Evolutionary conservation across 148 eudicot genomes (phyloP).

Genomic region (Linanthus parryae): DNA sequence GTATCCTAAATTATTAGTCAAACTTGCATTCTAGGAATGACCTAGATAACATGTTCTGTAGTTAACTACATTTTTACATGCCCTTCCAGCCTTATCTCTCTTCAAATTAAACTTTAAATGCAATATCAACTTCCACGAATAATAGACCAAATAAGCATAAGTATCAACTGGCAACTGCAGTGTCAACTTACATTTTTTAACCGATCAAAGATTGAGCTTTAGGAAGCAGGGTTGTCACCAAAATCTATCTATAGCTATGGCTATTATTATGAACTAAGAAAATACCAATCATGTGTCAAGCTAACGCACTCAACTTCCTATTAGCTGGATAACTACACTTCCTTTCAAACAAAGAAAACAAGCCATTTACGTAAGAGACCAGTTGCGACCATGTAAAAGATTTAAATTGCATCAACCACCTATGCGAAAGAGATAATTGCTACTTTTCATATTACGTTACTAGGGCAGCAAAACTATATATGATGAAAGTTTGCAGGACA

Average conservation of each 20-base stretch:
- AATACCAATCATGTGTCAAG: no score
- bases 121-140: background rate
- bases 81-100: background rate
- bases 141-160: background rate
- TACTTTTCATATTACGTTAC: no score
- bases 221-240: background rate
- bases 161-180: background rate
- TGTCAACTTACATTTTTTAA: background rate
- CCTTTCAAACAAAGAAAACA: background rate
- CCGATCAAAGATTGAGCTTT: background rate
- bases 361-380: background rate
- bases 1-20: no score
- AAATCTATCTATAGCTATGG: background rate
- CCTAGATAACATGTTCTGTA: background rate
- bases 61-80: background rate
- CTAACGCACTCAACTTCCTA: no score
- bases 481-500: background rate
- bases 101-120: background rate
- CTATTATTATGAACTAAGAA: background rate
- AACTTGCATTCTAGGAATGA: background rate
- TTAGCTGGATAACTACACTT: no score
- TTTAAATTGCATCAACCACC: constrained; percentile 3
- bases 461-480: background rate
- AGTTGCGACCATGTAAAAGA: background rate
- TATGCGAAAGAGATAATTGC: no score